Conservation (phyloP, 805 yeast species). For the Schwanniomyces occidentalis region DNA sequence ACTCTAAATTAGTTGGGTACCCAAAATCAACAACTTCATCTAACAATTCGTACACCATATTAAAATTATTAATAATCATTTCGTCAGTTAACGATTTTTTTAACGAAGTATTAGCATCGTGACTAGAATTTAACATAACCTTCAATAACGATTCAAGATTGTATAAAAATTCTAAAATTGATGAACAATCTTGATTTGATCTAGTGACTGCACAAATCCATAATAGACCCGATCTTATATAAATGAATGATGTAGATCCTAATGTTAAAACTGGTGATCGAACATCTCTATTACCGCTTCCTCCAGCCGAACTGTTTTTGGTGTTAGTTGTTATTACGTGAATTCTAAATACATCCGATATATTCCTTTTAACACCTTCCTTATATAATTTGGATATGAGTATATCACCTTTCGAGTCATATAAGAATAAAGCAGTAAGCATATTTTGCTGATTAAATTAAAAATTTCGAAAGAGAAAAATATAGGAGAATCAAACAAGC, state of each 20-base stretch:
- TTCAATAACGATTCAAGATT: conserved; percentile 56
- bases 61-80: conserved; percentile 62
- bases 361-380: conserved; percentile 74
- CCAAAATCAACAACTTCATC: conserved; percentile 81
- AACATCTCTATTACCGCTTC: conserved; percentile 19
- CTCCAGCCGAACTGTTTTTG: conserved; percentile 15
- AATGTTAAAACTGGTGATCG: conserved; percentile 62
- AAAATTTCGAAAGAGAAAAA: too few relatives aligned
- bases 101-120: conserved; percentile 5
- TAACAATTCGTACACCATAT: conserved; percentile 69
- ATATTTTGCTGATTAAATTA: too few relatives aligned
- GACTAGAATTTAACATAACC: conserved; percentile 19
- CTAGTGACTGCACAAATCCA: conserved; percentile 91
- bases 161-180: conserved; percentile 76
- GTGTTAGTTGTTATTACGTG: conserved; percentile 72
- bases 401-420: conserved; percentile 79
- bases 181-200: conserved; percentile 81
- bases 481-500: too few relatives aligned
- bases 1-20: conserved; percentile 67
- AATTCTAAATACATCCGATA: conserved; percentile 86
- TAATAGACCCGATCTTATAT: conserved; percentile 59
- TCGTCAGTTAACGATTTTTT: conserved; percentile 26
- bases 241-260: conserved; percentile 90
- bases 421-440: conserved; percentile 83
- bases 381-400: conserved; percentile 71